Percentiles rank a stretch among this genome's conserved stretches.
Evolutionary conservation across 768 basidiomycete genomes (phyloP).

Genomic region (Tulasnella sp.): DNA sequence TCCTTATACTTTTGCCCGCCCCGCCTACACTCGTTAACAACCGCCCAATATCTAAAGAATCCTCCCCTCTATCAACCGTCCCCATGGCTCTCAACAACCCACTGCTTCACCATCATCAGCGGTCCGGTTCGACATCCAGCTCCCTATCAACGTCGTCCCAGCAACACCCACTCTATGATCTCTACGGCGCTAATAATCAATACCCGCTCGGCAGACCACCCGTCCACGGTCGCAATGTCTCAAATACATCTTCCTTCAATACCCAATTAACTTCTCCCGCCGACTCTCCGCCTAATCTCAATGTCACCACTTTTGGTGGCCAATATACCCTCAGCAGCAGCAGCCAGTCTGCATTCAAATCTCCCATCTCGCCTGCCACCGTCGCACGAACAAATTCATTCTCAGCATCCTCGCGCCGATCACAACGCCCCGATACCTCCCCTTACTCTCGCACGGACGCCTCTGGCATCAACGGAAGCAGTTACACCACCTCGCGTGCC

Average conservation of each 20-base stretch:
- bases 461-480: neutral
- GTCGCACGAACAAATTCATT: neutral
- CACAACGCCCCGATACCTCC: neutral
- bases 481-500: too few species aligned
- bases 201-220: constrained; percentile 1
- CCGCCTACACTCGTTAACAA: too few species aligned
- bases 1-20: too few species aligned
- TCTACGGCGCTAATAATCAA: neutral
- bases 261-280: constrained; percentile 17
- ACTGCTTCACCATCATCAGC: neutral
- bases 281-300: constrained; percentile 17
- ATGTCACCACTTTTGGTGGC: constrained; percentile 2
- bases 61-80: neutral
- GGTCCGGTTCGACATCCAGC: neutral
- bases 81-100: neutral
- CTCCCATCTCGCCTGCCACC: neutral
- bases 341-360: constrained; percentile 13
- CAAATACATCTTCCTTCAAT: constrained; percentile 12
- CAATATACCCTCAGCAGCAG: neutral
- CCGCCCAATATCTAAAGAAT: too few species aligned
- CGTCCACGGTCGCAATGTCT: constrained; percentile 6
- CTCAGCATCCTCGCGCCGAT: neutral
- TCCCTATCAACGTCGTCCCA: neutral
- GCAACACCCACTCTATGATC: neutral
- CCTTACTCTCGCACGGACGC: constrained; percentile 7